Evolutionary conservation across 202 grass and related monocot species (phyloP), one percentile per base, ranked within the genome.

Genomic region (Schoenoplectus triqueter): DNA sequence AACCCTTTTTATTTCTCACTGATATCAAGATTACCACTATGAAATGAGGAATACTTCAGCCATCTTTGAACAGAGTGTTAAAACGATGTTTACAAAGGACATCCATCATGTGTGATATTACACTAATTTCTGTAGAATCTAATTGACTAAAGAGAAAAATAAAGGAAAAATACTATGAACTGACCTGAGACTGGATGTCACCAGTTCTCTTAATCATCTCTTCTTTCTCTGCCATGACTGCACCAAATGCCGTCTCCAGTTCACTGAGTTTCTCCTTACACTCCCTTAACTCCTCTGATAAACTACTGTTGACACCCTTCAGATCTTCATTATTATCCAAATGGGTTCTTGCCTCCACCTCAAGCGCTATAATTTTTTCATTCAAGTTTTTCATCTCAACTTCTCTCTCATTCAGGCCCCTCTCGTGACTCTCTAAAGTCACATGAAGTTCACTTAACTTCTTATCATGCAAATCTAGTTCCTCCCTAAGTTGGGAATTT

Each of bases 291-390:
- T 92, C 91, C 86, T 83, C 81, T 79, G 82, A 90, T 88, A 98
- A 88, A 80, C 59, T 95, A 81, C 62, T 85, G 78, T 92, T 98
- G 88, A 63, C 70, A 68, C 47, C 64, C 63, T 81, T 66, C 52
- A 98, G 90, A 79, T 69, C 88, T 95, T 94, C 90, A 66, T 90
- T 94, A 50, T 95, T 92, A 72, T 95, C 96, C 84, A 92, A 89
- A 45, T 92, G 95, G 89, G 84, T 92, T 74, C 90, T 90, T 46
- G 92, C 80, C 84, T 98, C 90, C 80, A 87, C 88, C 87, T 95
- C 91, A 7, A 98, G 85, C 66, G 88, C 86, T 87, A 95, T 87
- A 40, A 95, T 40, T 85, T 93, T 98, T 83, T 98, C 89, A 94
- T 81, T 88, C 84, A 95, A 88, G 22, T 87, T 87, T 86, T 87